phyloP scores from a whole-genome alignment of 2,329 filamentous ascomycete species.

The Penicillium sp. region DNA sequence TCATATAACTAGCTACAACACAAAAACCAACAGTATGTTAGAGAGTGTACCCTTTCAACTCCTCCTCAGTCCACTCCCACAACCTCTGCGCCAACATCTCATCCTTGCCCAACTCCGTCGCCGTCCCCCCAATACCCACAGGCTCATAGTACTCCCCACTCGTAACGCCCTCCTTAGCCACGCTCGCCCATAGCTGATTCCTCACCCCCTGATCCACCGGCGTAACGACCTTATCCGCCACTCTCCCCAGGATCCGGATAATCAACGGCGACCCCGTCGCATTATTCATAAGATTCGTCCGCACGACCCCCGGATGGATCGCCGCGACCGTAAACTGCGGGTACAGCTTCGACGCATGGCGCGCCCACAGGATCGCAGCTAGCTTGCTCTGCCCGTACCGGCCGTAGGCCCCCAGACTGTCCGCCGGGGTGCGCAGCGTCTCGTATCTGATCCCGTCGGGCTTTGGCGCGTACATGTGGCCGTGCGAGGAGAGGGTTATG shows the following conservation, averaged over 20 bases:
- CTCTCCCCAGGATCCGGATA: background rate
- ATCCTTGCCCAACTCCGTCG: background rate
- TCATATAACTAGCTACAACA: no score
- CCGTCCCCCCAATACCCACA: background rate
- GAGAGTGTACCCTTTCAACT: background rate
- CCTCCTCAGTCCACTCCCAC: slow-evolving; percentile 1
- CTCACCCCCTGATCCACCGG: background rate
- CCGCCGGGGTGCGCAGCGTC: background rate
- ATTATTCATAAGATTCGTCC: background rate
- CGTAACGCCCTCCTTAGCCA: background rate
- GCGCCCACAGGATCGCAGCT: background rate
- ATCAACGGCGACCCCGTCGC: background rate
- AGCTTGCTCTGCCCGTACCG: slow-evolving; percentile 5
- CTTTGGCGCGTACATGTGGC: slow-evolving; percentile 1
- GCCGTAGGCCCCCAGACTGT: background rate
- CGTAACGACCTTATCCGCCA: background rate
- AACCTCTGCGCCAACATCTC: background rate
- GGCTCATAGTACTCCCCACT: slow-evolving; percentile 3
- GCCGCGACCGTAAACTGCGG: background rate
- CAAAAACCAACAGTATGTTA: no score
- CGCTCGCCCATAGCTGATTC: slow-evolving; percentile 1
- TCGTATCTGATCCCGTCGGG: background rate
- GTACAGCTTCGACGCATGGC: background rate
- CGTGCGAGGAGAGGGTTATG: background rate
- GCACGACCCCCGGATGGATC: background rate